Evolutionary conservation across 352 stramenopile species (phyloP).

Genomic region (Globisporangium recalcitrans): DNA sequence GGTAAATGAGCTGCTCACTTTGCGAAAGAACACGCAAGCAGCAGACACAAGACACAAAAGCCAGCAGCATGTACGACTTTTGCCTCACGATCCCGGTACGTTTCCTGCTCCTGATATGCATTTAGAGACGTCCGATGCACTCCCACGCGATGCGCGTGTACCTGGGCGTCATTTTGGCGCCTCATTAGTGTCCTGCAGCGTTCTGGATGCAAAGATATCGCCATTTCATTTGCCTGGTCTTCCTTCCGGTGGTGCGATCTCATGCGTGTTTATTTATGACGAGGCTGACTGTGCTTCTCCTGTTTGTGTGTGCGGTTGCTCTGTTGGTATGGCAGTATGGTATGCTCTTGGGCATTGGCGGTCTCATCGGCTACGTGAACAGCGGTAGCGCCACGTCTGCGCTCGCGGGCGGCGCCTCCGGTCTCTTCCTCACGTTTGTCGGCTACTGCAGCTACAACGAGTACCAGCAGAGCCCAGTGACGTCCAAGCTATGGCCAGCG

Average conservation of each 20-base stretch:
- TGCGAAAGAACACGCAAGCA: conserved; percentile 1
- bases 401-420: conserved; percentile 54
- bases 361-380: conserved; percentile 72
- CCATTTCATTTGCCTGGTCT: neutral
- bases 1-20: conserved; percentile 2
- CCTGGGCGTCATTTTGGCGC: neutral
- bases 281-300: conserved; percentile 8
- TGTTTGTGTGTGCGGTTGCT: neutral
- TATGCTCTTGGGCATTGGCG: conserved; percentile 60
- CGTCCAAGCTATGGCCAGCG: conserved; percentile 75
- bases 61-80: conserved; percentile 76
- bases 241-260: neutral
- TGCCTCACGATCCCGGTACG: conserved; percentile 82
- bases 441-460: conserved; percentile 84
- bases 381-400: conserved; percentile 64
- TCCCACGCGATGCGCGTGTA: neutral
- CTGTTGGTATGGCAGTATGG: conserved; percentile 47
- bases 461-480: conserved; percentile 73
- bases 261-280: neutral
- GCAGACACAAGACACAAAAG: neutral
- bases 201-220: neutral
- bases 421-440: conserved; percentile 71
- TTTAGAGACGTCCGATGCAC: neutral
- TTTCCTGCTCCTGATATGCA: conserved; percentile 10
- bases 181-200: conserved; percentile 3